Evolutionary conservation across 169 alveolate species (phyloP), one percentile per base, ranked within the genome.

Genomic region (Blepharisma undulans): DNA sequence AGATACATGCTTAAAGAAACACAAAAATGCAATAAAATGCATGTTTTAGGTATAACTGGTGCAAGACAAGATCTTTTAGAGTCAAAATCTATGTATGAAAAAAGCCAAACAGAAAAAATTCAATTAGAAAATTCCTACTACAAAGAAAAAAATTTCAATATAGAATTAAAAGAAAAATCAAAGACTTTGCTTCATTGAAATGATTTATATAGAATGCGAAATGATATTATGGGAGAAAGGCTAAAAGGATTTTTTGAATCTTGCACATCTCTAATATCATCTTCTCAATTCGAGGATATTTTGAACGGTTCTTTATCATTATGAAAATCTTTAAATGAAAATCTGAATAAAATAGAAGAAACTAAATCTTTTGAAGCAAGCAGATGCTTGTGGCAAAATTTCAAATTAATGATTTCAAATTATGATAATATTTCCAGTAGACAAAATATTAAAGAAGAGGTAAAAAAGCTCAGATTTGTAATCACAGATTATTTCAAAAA

Each of bases 201-300:
- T 48, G 66, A 48, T 48, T 5, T 48, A 48, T 48, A 48, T 48
- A 77, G 25, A 22, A 77, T 87, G 90, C 79, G 78, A 60, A 91
- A 78, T 30, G 92, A 66, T 71, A 86, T 91, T 18, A 87, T 91
- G 86, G 90, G 94, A 8, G 94, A 91, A 72, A 60, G 91, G 33
- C 76, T 91, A 22, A 30, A 87, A 32, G 89, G 89, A 1, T 33
- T 91, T 78, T 78, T 29, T 32, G 86, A 78, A 5, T 25, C 86
- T 6, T 78, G 29, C 34, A 29, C 60, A 78, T 27, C 29, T 32
- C 8, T 78, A 25, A 25, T 34, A 78, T 78, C 34, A 4, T 21
- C 86, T 21, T 22, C 66, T 0, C 61, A 36, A 27, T 32, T 78
- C 29, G 86, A 78, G 16, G 86, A 78, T 48, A 48, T 48, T 48